Percentiles rank a stretch among this genome's conserved stretches.
These are phyloP conservation scores for Aureobasidium sp. DNA, from an alignment of 2,329 filamentous ascomycete genomes.

Conservation along the genomic window DNA sequence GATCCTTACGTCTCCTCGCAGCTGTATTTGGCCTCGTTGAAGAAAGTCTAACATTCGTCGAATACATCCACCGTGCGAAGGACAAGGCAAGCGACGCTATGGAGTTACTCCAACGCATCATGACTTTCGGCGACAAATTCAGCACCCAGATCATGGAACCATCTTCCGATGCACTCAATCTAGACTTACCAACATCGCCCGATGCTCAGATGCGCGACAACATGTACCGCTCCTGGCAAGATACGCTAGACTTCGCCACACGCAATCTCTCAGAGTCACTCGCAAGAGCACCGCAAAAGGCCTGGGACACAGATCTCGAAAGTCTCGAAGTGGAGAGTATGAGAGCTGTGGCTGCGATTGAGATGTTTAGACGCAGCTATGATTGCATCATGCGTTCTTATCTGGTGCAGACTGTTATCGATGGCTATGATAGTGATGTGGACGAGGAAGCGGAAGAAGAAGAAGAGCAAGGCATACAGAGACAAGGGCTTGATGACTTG, in stretches of 20 bases:
- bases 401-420: neutral
- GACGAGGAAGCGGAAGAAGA: neutral
- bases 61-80: neutral
- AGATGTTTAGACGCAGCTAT: neutral
- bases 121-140: neutral
- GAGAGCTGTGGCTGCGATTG: neutral
- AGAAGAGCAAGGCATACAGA: neutral
- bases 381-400: neutral
- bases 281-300: neutral
- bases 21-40: neutral
- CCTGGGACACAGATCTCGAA: neutral
- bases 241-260: slow-evolving; percentile 6
- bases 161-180: neutral
- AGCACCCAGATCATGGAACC: neutral
- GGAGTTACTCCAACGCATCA: neutral
- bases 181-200: neutral
- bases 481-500: neutral
- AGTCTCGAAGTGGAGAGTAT: neutral
- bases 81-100: neutral
- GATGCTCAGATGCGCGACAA: neutral
- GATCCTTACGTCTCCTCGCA: neutral
- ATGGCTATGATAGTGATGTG: neutral
- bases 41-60: slow-evolving; percentile 1
- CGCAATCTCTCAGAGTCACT: neutral
- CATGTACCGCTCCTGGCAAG: neutral